Evolutionary conservation across 2,329 filamentous ascomycete species (phyloP).

Genomic region (Aspergillus unguis): DNA sequence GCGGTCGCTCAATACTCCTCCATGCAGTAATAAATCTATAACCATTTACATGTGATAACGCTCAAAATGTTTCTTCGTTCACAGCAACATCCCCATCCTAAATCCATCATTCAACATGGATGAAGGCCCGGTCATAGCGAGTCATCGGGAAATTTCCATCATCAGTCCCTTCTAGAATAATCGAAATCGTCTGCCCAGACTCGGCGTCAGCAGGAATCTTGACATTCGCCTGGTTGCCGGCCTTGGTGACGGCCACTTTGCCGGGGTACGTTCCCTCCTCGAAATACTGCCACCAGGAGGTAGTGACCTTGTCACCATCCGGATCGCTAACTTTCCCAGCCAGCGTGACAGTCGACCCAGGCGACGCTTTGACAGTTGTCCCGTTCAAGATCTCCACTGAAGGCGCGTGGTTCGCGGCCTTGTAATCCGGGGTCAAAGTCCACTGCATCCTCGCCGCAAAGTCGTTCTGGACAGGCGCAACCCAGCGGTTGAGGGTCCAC

Average conservation of each 20-base stretch:
- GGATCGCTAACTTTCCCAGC: neutral
- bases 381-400: neutral
- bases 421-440: constrained; percentile 1
- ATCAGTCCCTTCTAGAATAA: constrained; percentile 2
- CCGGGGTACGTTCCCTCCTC: constrained; percentile 2
- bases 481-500: neutral
- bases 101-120: neutral
- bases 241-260: neutral
- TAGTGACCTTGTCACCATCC: neutral
- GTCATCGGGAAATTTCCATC: constrained; percentile 3
- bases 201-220: neutral
- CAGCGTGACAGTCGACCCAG: neutral
- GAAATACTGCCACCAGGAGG: constrained; percentile 5
- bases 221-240: neutral
- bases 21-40: no score
- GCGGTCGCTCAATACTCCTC: no score
- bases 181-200: neutral
- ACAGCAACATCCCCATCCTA: no score
- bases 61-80: no score
- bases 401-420: neutral
- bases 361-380: neutral
- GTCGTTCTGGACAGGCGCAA: constrained; percentile 2
- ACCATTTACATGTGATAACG: no score
- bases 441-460: constrained; percentile 7
- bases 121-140: neutral